These are phyloP conservation scores for Nothophaeocryptopus gaeumannii DNA, from an alignment of 2,329 filamentous ascomycete genomes.

Conservation along the genomic window DNA sequence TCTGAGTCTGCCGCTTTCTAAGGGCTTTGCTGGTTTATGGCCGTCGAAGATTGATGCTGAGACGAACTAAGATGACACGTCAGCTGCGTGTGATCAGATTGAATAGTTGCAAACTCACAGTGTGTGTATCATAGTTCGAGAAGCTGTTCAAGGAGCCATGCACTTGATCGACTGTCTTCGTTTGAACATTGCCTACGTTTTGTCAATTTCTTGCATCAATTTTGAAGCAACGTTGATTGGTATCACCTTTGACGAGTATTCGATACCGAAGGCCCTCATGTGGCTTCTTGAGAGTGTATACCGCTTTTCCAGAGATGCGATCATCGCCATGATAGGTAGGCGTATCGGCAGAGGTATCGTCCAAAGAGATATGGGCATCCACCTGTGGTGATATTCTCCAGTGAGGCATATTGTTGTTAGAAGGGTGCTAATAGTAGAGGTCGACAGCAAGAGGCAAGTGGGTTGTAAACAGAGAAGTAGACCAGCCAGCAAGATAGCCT, in stretches of 20 bases:
- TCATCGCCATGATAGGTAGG: conserved; percentile 10
- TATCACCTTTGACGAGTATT: conserved; percentile 12
- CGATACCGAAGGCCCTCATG: conserved; percentile 10
- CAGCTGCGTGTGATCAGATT: neutral
- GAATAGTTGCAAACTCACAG: neutral
- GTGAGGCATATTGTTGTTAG: conserved; percentile 9
- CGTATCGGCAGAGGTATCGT: neutral
- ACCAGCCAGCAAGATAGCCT: too few species aligned
- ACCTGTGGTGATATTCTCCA: conserved; percentile 5
- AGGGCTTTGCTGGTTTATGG: neutral
- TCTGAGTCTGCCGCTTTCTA: conserved; percentile 1
- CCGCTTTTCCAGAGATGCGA: conserved; percentile 12
- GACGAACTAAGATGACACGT: conserved; percentile 7
- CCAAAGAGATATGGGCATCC: neutral
- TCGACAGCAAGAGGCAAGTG: too few species aligned
- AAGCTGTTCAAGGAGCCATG: conserved; percentile 9
- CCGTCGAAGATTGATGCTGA: conserved; percentile 14
- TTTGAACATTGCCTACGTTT: conserved; percentile 7
- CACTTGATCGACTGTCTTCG: conserved; percentile 7
- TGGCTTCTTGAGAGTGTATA: conserved; percentile 11
- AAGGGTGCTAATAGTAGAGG: too few species aligned
- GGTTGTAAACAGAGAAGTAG: too few species aligned
- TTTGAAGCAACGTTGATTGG: neutral
- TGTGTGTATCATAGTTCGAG: conserved; percentile 9
- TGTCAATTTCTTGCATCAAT: neutral